Evolutionary conservation across 2,329 filamentous ascomycete genomes (phyloP).

Genomic region (Nannizzia gypsea): DNA sequence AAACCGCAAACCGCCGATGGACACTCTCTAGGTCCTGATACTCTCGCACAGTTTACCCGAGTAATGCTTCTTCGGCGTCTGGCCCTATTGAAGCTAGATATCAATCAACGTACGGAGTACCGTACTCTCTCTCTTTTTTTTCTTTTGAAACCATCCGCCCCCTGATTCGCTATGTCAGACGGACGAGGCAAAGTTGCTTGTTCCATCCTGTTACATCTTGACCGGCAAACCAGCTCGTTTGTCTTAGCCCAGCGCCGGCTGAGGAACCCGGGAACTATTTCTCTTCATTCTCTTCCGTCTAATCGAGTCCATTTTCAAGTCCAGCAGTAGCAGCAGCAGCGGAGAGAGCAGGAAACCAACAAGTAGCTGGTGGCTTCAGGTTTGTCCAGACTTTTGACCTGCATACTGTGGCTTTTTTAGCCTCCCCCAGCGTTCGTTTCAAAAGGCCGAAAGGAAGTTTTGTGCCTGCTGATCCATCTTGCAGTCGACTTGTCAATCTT

Average conservation of each 20-base stretch:
- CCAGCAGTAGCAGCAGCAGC: too few species aligned
- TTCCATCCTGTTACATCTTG: neutral
- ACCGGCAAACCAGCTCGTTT: too few species aligned
- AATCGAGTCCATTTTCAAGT: too few species aligned
- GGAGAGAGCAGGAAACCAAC: too few species aligned
- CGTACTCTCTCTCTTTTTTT: too few species aligned
- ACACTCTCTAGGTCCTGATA: too few species aligned
- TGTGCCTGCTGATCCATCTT: neutral
- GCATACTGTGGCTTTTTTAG: constrained; percentile 2
- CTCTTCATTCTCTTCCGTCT: too few species aligned
- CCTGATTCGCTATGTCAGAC: neutral
- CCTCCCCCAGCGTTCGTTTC: neutral
- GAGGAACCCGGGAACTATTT: too few species aligned
- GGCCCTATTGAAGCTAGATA: neutral
- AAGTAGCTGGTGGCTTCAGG: neutral
- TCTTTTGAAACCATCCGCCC: neutral
- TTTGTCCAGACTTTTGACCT: neutral
- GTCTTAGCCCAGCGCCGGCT: too few species aligned
- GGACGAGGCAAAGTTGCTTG: neutral
- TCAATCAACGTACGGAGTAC: too few species aligned
- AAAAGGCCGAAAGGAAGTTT: neutral
- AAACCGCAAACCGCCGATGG: too few species aligned
- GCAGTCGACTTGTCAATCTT: neutral
- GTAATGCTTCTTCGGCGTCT: neutral
- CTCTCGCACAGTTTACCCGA: too few species aligned